These are phyloP conservation scores for Rhodamnia rubescens DNA, from an alignment of 345 rosid species.

Conservation along the genomic window DNA sequence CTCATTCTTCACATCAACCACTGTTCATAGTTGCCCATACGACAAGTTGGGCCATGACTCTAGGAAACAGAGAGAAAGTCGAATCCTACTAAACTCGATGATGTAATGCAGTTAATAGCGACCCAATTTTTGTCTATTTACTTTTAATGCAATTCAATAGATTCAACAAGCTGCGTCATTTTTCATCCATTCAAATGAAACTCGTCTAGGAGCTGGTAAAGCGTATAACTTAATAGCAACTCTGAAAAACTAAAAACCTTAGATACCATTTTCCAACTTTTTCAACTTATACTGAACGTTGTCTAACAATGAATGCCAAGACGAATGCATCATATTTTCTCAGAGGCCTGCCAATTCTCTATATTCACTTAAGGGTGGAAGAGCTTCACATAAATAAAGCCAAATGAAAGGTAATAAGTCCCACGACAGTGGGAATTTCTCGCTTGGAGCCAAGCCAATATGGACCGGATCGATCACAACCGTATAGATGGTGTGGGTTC, in stretches of 20 bases:
- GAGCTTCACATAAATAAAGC: background rate
- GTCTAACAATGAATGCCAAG: background rate
- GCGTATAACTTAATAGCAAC: background rate
- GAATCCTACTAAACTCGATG: background rate
- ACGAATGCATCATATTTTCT: background rate
- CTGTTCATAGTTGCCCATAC: background rate
- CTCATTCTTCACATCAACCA: background rate
- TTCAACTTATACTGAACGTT: background rate
- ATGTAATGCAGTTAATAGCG: background rate
- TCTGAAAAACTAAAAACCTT: background rate
- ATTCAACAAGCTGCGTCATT: background rate
- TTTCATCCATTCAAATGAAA: background rate
- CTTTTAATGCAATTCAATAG: background rate
- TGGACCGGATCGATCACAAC: background rate
- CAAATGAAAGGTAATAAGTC: background rate
- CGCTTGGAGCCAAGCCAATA: background rate
- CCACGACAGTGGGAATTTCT: background rate
- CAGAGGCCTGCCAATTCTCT: background rate
- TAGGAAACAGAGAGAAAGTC: background rate
- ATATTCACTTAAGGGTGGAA: background rate
- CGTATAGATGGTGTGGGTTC: background rate
- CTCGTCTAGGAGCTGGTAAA: background rate
- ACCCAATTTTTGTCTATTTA: background rate
- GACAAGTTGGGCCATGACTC: background rate
- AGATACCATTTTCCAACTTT: background rate